Conservation (phyloP, 1,284 basidiomycete genomes). For the Salmacisia buchloeana region DNA sequence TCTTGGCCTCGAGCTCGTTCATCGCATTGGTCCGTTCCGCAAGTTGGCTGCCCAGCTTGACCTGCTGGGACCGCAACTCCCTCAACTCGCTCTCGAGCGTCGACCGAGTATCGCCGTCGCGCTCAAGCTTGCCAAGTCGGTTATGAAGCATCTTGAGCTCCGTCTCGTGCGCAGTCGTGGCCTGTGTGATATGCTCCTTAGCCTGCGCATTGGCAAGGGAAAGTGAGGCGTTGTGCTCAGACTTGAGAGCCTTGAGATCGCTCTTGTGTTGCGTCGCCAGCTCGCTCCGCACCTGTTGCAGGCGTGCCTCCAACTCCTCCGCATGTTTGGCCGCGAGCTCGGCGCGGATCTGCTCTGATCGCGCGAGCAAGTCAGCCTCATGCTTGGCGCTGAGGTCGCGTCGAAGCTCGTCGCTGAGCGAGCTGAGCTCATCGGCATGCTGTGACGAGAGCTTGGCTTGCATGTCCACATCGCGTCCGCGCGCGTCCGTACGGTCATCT, state of each 20-base stretch:
- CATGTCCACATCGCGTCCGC: conserved; percentile 1
- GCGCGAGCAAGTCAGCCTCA: neutral
- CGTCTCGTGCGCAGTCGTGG: neutral
- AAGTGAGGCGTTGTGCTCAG: neutral
- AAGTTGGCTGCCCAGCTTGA: neutral
- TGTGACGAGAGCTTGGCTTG: neutral
- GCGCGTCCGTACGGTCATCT: conserved; percentile 15
- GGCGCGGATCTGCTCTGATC: neutral
- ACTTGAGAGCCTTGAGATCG: neutral
- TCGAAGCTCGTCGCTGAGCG: neutral
- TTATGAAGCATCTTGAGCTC: conserved; percentile 4
- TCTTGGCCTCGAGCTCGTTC: conserved; percentile 1
- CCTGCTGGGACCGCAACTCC: neutral
- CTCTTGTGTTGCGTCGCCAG: conserved; percentile 1
- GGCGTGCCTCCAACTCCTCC: neutral
- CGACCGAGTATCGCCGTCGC: neutral
- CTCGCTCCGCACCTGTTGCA: neutral
- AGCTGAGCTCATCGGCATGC: neutral
- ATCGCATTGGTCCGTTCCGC: conserved; percentile 6
- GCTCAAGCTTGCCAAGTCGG: conserved; percentile 1
- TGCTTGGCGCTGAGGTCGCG: neutral
- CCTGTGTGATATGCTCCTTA: neutral
- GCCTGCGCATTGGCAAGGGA: neutral
- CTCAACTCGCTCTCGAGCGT: neutral
- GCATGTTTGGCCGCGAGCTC: neutral